phyloP scores from a whole-genome alignment of 2,329 filamentous ascomycete species.

The Pseudogymnoascus verrucosus region DNA sequence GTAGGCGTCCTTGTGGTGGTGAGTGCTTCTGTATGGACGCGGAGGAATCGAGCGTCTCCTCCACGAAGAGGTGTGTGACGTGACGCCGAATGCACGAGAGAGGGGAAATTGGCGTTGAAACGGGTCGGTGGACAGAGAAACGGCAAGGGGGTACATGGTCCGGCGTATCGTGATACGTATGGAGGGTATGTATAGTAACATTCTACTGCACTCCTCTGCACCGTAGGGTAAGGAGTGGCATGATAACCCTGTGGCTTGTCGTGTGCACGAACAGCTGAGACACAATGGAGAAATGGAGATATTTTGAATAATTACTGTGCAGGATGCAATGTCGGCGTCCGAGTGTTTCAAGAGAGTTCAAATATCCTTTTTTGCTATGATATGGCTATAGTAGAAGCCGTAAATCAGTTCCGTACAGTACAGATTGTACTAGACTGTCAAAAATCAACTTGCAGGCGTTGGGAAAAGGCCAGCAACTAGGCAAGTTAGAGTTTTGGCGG shows the following conservation, averaged over 20 bases:
- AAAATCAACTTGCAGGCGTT: not conserved
- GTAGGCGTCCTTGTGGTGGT: not conserved
- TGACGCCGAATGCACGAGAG: slow-evolving; percentile 2
- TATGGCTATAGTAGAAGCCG: not conserved
- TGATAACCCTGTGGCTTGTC: slow-evolving; percentile 5
- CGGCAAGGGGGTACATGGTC: not conserved
- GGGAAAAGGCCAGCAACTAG: slow-evolving; percentile 1
- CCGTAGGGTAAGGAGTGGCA: not conserved
- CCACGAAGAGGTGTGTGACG: not conserved
- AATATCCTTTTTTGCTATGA: not conserved
- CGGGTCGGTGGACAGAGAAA: not conserved
- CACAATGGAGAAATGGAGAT: not conserved
- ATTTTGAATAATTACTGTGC: not conserved
- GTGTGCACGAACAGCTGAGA: not conserved
- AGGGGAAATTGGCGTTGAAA: not conserved
- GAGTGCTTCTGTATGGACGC: not conserved
- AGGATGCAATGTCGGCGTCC: not conserved
- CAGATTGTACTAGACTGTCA: not conserved
- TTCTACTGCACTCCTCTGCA: not conserved
- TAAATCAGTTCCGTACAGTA: not conserved
- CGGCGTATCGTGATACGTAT: not conserved
- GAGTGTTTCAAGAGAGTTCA: not conserved
- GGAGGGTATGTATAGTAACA: not conserved
- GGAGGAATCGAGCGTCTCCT: not conserved
- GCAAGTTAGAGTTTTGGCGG: slow-evolving; percentile 6